Evolutionary conservation across 169 alveolate species (phyloP), one percentile per base, ranked within the genome.

Genomic region (Cytauxzoon felis): DNA sequence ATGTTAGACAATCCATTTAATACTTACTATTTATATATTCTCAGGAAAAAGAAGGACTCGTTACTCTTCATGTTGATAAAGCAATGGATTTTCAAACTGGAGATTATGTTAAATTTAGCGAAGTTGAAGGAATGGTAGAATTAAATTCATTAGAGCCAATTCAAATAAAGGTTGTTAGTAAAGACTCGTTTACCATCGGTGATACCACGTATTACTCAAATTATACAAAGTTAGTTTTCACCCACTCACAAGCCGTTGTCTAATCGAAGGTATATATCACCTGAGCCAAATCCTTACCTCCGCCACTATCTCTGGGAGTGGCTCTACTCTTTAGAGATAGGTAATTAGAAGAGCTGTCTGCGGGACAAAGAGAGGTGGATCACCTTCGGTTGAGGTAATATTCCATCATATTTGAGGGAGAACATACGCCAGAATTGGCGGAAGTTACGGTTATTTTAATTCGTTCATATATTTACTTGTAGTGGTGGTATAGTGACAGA

Each of bases 121-220:
- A 97, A 80, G 95, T 95, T 3, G 93, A 93, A 71, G 99, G 99
- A 41, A 96, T 96, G 99, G 87, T 81, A 5, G 98, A 94, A 80
- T 69, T 97, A 27, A 97, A 97, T 82, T 88, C 72, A 24, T 63
- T 85, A 53, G 94, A 88, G 16, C 97, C 97, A n/a, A 85, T 87
- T 43, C 81, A 84, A 52, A 91, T 95, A 53, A 82, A 90, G 58
- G 93, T 90, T 11, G 80, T 87, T 38, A 92, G 92, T 27, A 90
- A 92, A 50, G 88, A 88, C 57, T 89, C 96, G 33, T 95, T 94
- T 68, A 90, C 92, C 36, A 78, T 93, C 18, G 94, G 95, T 26
- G 98, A 95, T 62, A 90, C 97, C 7, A 61, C 96, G 1, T 42
- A 52, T 13, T 89, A 69, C 51, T 32, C 72, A 19, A 88, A 66